Conservation (phyloP, 768 basidiomycete species). For the Suillus fuscotomentosus region DNA sequence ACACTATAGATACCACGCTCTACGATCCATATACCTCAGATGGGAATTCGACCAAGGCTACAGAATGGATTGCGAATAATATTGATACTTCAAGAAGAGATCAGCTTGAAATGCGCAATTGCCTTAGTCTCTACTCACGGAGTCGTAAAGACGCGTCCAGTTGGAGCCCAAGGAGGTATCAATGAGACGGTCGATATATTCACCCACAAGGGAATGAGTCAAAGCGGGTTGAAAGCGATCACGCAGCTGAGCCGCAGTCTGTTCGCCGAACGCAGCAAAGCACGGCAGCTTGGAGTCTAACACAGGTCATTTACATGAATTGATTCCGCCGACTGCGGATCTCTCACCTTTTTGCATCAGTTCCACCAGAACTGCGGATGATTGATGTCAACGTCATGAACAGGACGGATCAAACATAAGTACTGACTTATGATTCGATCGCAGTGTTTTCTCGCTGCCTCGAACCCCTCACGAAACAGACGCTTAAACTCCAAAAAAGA, state of each 20-base stretch:
- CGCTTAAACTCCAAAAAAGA: conserved; percentile 82
- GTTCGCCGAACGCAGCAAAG: conserved; percentile 86
- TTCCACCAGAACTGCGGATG: conserved; percentile 77
- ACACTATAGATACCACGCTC: conserved; percentile 3
- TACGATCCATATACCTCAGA: not conserved
- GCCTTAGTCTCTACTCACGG: conserved; percentile 46
- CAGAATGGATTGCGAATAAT: conserved; percentile 89
- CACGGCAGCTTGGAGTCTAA: conserved; percentile 88
- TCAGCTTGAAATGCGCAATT: not conserved
- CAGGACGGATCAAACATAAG: not conserved
- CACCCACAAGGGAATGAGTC: conserved; percentile 80
- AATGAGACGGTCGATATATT: conserved; percentile 87
- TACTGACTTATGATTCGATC: conserved; percentile 89
- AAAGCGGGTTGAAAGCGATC: conserved; percentile 93
- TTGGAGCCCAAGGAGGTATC: conserved; percentile 88
- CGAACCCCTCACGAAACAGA: conserved; percentile 91
- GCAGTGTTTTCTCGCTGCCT: conserved; percentile 91
- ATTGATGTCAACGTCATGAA: conserved; percentile 7
- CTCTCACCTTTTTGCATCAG: conserved; percentile 91
- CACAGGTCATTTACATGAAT: conserved; percentile 1
- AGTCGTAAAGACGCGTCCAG: conserved; percentile 96
- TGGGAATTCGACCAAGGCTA: conserved; percentile 28
- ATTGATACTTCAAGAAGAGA: conserved; percentile 67
- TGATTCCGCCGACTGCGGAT: conserved; percentile 8
- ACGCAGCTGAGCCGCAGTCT: conserved; percentile 83